Conservation (phyloP, 2,329 filamentous ascomycete genomes). For the Colletotrichum liriopes region DNA sequence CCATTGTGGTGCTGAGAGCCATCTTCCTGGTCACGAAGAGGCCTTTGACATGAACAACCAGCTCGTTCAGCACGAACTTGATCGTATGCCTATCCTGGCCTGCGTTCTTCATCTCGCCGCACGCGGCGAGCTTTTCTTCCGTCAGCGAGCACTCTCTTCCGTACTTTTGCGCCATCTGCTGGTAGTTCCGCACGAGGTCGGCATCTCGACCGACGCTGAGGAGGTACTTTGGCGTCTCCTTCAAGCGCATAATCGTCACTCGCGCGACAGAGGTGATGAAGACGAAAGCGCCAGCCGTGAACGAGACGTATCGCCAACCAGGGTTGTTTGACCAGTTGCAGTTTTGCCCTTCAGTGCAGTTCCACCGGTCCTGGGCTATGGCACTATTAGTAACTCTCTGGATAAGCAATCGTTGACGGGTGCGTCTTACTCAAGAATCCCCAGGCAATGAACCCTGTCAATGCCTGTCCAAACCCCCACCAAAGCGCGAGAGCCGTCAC, state of each 20-base stretch:
- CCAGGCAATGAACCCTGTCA: slow-evolving; percentile 66
- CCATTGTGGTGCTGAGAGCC: slow-evolving; percentile 72
- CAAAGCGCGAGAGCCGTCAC: slow-evolving; percentile 72
- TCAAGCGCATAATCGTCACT: slow-evolving; percentile 68
- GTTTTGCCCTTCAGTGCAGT: slow-evolving; percentile 56
- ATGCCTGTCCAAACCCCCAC: slow-evolving; percentile 65
- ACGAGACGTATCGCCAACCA: slow-evolving; percentile 67
- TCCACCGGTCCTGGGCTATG: slow-evolving; percentile 57
- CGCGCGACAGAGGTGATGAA: slow-evolving; percentile 67
- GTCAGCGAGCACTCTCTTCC: slow-evolving; percentile 58
- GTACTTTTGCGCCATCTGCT: slow-evolving; percentile 56
- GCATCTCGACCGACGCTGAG: slow-evolving; percentile 67
- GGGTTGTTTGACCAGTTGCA: slow-evolving; percentile 62
- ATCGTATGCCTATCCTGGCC: slow-evolving; percentile 47
- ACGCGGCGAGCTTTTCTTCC: slow-evolving; percentile 59
- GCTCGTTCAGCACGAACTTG: slow-evolving; percentile 30
- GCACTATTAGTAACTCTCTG: not conserved
- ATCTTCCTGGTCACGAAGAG: slow-evolving; percentile 76
- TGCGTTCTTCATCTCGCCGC: slow-evolving; percentile 57
- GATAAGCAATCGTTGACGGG: not conserved
- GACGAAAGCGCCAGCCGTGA: slow-evolving; percentile 61
- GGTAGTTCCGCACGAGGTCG: slow-evolving; percentile 62
- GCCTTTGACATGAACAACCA: slow-evolving; percentile 70
- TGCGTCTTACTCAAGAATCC: slow-evolving; percentile 59
- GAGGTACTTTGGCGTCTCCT: slow-evolving; percentile 73